Base-by-base conservation (phyloP, 1,139 yeast genomes). In the Tardiomyces digboiensis region DNA sequence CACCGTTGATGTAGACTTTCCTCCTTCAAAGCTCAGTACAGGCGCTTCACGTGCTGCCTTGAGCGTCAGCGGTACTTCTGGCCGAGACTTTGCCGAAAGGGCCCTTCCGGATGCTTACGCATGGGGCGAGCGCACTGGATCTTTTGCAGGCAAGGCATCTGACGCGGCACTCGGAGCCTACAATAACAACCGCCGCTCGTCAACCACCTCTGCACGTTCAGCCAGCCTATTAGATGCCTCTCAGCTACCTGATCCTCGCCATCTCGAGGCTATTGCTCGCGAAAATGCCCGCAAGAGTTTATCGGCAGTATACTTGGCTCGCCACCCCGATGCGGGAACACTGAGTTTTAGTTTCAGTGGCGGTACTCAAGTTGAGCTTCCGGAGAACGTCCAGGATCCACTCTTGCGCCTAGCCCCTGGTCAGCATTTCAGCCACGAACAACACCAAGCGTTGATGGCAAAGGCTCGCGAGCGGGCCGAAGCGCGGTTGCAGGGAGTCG, bases 381-480 rank as follows among this genome's bases (percentile, higher is more conserved):
- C 22, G 18, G 40, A 38, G 33, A 21, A 44, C 26, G 39, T 42
- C 19, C 40, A 36, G 49, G 52, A 46, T 20, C 42, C 42, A 38
- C 45, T 42, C 13, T 49, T 55, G 26, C 40, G 43, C 10, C 43
- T 40, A n/a, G 43, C 50, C 44, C 55, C 52, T 38, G 52, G 64
- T 64, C 39, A 62, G 62, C 29, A 68, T 56, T 58, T 68, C 60
- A 62, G 66, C 42, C 70, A 39, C 58, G 50, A 46, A 54, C 44
- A 54, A 56, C 50, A 54, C 42, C 47, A 42, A 39, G 40, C 46
- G 13, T 54, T 66, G 19, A 53, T 66, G 49, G 56, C 60, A 16
- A 54, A 56, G 42, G 73, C 72, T 21, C 59, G 61, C 46, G 55
- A 49, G 42, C 61, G 64, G 37, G 71, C 67, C 22, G 51, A 58